These are phyloP conservation scores for Carallia pectinifolia DNA, from an alignment of 345 rosid species.

Conservation along the genomic window DNA sequence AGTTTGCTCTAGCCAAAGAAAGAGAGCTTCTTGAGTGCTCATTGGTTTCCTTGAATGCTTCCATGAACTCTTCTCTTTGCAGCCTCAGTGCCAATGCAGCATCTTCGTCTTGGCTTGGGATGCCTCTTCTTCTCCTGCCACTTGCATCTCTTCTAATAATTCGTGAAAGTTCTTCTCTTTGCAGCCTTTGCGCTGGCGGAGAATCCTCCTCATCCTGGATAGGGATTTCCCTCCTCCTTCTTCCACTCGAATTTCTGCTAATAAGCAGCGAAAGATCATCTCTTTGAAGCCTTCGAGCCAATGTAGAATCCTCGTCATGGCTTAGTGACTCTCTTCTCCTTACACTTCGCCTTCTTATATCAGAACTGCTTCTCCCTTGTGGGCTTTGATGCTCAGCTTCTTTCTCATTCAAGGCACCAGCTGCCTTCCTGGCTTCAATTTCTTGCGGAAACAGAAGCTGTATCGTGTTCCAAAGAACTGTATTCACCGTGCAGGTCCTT, in stretches of 20 bases:
- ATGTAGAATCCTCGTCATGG: conserved; percentile 41
- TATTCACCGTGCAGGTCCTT: conserved; percentile 79
- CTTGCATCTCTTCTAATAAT: conserved; percentile 32
- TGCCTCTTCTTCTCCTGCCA: conserved; percentile 35
- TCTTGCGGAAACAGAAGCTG: conserved; percentile 90
- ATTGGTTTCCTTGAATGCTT: conserved; percentile 42
- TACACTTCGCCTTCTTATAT: conserved; percentile 12
- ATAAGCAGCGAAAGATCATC: conserved; percentile 72
- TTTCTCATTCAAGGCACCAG: conserved; percentile 21
- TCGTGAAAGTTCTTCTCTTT: conserved; percentile 12
- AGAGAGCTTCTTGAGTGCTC: conserved; percentile 32
- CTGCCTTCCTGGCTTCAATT: conserved; percentile 71
- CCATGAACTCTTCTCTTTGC: conserved; percentile 81
- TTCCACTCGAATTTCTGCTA: conserved; percentile 13
- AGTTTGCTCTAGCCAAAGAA: conserved; percentile 69
- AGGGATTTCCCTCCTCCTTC: conserved; percentile 15
- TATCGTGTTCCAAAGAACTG: conserved; percentile 97
- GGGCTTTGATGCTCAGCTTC: conserved; percentile 26
- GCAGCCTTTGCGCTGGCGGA: conserved; percentile 2
- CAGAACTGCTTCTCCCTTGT: conserved; percentile 14
- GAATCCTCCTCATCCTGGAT: conserved; percentile 12
- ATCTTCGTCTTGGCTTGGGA: conserved; percentile 52
- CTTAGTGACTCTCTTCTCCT: too few species aligned
- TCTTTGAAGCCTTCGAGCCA: conserved; percentile 78
- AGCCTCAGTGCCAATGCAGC: conserved; percentile 77